A percentile compares a stretch with the other conserved stretches of the same genome.
These are phyloP conservation scores for Avena atlantica DNA, from an alignment of 176 grass and related monocot species.

Conservation along the genomic window DNA sequence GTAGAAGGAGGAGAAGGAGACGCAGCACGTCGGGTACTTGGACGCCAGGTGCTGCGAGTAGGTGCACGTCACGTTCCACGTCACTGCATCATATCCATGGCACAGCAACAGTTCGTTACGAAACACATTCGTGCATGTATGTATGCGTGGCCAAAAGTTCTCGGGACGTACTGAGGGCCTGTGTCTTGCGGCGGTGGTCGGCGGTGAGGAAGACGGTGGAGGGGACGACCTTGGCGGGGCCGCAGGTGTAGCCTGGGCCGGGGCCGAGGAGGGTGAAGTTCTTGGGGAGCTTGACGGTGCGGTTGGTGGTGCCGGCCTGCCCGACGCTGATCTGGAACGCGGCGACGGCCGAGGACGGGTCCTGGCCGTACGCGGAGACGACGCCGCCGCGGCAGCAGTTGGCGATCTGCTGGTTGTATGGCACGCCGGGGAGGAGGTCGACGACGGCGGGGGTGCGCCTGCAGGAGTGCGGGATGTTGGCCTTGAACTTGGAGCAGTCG, in stretches of 20 bases:
- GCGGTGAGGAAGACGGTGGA: conserved; percentile 72
- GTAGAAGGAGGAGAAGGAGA: conserved; percentile 97
- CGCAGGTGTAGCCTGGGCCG: conserved; percentile 82
- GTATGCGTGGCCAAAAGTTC: not conserved
- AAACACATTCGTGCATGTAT: not conserved
- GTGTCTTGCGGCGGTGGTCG: conserved; percentile 80
- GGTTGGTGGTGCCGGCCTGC: conserved; percentile 80
- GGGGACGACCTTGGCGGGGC: conserved; percentile 69
- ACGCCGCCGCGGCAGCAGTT: conserved; percentile 93
- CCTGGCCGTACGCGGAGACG: conserved; percentile 68
- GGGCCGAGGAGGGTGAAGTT: conserved; percentile 91
- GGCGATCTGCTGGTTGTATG: conserved; percentile 96
- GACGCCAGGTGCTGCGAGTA: conserved; percentile 87
- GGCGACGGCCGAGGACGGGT: conserved; percentile 54
- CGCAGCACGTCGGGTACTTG: conserved; percentile 87
- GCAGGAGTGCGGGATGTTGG: conserved; percentile 81
- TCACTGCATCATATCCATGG: conserved; percentile 58
- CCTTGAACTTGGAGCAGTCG: conserved; percentile 97
- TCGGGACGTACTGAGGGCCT: conserved; percentile 70
- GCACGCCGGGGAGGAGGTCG: conserved; percentile 86
- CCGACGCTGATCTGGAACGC: conserved; percentile 94
- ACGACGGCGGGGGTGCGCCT: conserved; percentile 72
- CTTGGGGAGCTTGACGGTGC: conserved; percentile 88
- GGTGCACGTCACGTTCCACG: conserved; percentile 92
- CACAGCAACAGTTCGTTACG: not conserved